These are phyloP conservation scores for Pythium utonaiense DNA, from an alignment of 352 stramenopile species.

Conservation along the genomic window DNA sequence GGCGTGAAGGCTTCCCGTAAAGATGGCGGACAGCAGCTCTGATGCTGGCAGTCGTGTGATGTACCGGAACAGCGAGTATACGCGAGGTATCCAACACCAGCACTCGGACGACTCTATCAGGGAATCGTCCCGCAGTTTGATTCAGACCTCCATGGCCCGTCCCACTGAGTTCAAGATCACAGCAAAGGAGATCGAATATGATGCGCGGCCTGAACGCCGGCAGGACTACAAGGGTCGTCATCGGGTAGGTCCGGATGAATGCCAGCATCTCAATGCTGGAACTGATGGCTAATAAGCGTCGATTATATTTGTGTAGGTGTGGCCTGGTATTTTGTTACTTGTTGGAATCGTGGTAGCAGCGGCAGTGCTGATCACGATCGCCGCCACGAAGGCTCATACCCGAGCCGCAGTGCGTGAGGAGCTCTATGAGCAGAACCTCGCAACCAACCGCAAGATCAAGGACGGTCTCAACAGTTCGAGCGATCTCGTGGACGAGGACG, in stretches of 20 bases:
- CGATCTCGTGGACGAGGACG: conserved; percentile 54
- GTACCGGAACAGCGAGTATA: conserved; percentile 50
- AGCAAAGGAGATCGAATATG: conserved; percentile 40
- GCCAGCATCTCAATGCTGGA: neutral
- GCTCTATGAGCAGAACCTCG: conserved; percentile 14
- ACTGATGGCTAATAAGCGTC: no score
- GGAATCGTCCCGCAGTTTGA: conserved; percentile 5
- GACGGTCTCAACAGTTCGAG: conserved; percentile 34
- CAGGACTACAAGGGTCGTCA: conserved; percentile 72
- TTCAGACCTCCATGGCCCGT: conserved; percentile 13
- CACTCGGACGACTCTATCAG: conserved; percentile 8
- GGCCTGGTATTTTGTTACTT: conserved; percentile 53
- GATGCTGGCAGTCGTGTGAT: conserved; percentile 13
- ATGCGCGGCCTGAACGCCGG: conserved; percentile 35
- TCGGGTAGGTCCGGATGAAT: conserved; percentile 34
- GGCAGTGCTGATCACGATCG: conserved; percentile 45
- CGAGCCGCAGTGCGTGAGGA: conserved; percentile 12
- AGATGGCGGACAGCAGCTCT: no score
- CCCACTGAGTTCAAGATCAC: conserved; percentile 65
- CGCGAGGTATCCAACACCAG: conserved; percentile 16
- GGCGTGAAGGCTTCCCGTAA: no score
- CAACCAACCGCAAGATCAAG: conserved; percentile 25
- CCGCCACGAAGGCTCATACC: conserved; percentile 35
- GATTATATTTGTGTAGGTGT: conserved; percentile 34
- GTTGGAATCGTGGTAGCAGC: conserved; percentile 37